phyloP scores from a whole-genome alignment of 305 asterid species.

The Fraxinus albicans region DNA sequence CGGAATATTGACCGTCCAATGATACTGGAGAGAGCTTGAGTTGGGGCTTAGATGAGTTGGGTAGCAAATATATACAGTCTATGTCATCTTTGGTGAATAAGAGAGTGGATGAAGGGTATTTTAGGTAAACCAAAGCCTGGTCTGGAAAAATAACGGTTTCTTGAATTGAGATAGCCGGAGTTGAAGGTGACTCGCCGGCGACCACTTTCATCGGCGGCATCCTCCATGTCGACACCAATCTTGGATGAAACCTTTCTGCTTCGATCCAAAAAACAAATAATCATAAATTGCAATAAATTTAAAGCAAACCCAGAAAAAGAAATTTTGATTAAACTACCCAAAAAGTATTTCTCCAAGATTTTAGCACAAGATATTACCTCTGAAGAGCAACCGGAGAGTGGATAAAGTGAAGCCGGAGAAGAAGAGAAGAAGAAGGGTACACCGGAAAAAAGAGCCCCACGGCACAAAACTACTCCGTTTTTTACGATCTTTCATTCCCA shows the following conservation, averaged over 20 bases:
- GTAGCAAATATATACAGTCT: constrained; percentile 37
- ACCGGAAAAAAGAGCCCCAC: constrained; percentile 20
- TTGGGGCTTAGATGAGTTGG: constrained; percentile 36
- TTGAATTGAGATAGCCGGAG: constrained; percentile 33
- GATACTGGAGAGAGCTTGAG: constrained; percentile 38
- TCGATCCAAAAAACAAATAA: background rate
- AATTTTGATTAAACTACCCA: background rate
- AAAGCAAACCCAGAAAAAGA: background rate
- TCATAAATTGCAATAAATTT: background rate
- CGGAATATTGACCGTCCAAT: constrained; percentile 33
- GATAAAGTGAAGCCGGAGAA: constrained; percentile 29
- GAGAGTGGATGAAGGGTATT: constrained; percentile 48
- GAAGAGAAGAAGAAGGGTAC: constrained; percentile 19
- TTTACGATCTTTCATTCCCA: constrained; percentile 33
- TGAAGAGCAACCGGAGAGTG: constrained; percentile 16
- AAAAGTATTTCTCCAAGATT: background rate
- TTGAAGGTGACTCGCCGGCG: constrained; percentile 27
- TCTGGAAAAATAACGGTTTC: constrained; percentile 66
- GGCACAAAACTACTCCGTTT: constrained; percentile 2
- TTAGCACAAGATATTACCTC: constrained; percentile 21
- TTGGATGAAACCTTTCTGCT: constrained; percentile 38
- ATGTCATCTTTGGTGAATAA: constrained; percentile 43
- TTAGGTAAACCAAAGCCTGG: constrained; percentile 57
- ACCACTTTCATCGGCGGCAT: constrained; percentile 29
- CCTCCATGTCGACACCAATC: constrained; percentile 22